Conservation (phyloP, 2,329 filamentous ascomycete genomes). For the Curvularia sp. region DNA sequence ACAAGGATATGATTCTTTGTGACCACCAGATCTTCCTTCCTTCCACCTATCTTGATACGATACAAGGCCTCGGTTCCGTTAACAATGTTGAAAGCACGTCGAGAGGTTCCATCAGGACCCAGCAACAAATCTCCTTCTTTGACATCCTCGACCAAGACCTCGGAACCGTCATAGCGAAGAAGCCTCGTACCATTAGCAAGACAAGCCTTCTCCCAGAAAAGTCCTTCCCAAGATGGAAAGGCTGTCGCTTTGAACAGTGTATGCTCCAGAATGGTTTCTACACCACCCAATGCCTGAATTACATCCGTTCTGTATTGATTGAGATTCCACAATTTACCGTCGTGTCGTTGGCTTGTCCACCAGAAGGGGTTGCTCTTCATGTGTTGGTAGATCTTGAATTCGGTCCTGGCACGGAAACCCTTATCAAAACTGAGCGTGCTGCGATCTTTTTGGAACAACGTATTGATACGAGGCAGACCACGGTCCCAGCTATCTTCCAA, state of each 20-base stretch:
- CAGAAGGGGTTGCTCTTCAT: constrained; percentile 99
- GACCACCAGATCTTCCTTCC: constrained; percentile 59
- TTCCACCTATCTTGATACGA: constrained; percentile 54
- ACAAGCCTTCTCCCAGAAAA: constrained; percentile 82
- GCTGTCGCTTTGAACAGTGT: constrained; percentile 96
- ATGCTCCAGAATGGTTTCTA: constrained; percentile 97
- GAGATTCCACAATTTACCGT: constrained; percentile 96
- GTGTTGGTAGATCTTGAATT: constrained; percentile 98
- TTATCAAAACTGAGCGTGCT: constrained; percentile 98
- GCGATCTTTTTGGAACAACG: constrained; percentile 96
- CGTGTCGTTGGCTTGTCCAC: constrained; percentile 98
- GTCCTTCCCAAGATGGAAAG: constrained; percentile 94
- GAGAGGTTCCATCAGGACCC: constrained; percentile 58
- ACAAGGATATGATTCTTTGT: constrained; percentile 60
- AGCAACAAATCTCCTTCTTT: constrained; percentile 59
- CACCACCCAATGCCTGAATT: constrained; percentile 93
- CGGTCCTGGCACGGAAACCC: constrained; percentile 91
- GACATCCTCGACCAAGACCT: constrained; percentile 59
- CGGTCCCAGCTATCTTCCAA: constrained; percentile 98
- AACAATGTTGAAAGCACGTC: constrained; percentile 57
- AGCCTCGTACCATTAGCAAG: constrained; percentile 26
- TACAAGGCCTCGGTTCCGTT: constrained; percentile 58
- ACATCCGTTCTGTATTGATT: constrained; percentile 97
- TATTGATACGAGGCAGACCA: constrained; percentile 96
- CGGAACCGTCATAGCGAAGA: constrained; percentile 10